A percentile compares a stretch with the other conserved stretches of the same genome.
Conservation (phyloP, 2,329 filamentous ascomycete species). For the Myrmaecium sp. region DNA sequence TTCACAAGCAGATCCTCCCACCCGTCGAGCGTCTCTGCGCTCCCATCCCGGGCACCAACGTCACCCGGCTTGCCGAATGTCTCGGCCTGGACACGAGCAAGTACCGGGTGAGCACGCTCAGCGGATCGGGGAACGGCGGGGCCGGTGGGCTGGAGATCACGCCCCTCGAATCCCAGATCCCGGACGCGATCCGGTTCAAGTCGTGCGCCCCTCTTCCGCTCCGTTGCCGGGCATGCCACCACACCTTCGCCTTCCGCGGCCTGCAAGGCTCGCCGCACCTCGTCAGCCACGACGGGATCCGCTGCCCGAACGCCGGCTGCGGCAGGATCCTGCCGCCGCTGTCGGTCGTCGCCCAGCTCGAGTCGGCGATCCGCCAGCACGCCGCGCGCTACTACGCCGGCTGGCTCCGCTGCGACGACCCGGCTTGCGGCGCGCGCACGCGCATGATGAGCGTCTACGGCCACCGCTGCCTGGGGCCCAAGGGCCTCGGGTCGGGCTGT, state of each 20-base stretch:
- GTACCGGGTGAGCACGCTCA: constrained; percentile 54
- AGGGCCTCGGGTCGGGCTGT: constrained; percentile 70
- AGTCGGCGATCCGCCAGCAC: constrained; percentile 62
- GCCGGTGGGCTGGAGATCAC: constrained; percentile 47
- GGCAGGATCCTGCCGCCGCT: constrained; percentile 47
- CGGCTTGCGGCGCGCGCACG: constrained; percentile 71
- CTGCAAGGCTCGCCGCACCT: constrained; percentile 36
- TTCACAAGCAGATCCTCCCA: constrained; percentile 95
- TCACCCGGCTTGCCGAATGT: constrained; percentile 77
- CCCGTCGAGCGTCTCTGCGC: constrained; percentile 95
- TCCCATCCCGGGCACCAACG: constrained; percentile 84
- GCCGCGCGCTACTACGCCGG: constrained; percentile 80
- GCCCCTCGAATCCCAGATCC: constrained; percentile 85
- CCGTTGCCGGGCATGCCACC: constrained; percentile 67
- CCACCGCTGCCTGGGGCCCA: constrained; percentile 71
- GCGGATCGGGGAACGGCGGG: constrained; percentile 36
- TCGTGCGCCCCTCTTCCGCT: constrained; percentile 61
- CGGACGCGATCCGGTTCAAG: constrained; percentile 76
- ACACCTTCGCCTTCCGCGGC: constrained; percentile 58
- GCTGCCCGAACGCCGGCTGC: constrained; percentile 51
- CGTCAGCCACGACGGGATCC: constrained; percentile 57
- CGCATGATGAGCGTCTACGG: constrained; percentile 90
- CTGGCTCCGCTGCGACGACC: constrained; percentile 80
- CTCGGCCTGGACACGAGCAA: constrained; percentile 80
- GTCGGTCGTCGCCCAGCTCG: constrained; percentile 70